A percentile compares a stretch with the other conserved stretches of the same genome.
phyloP scores from a whole-genome alignment of 495 filamentous ascomycete genomes.

The Aspergillus avenaceus region DNA sequence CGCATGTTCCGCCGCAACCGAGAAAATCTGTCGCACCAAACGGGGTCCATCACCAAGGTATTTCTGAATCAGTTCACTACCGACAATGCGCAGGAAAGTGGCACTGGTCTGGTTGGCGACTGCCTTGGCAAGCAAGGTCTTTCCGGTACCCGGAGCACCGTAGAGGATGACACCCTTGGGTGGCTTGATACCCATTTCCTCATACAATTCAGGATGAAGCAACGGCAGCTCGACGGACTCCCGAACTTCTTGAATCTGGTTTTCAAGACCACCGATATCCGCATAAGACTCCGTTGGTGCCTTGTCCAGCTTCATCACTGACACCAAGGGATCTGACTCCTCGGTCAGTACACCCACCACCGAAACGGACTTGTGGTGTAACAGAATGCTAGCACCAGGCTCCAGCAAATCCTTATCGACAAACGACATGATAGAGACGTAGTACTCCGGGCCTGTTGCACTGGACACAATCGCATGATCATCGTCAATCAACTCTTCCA shows the following conservation, averaged over 20 bases:
- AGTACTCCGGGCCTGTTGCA: slow-evolving; percentile 97
- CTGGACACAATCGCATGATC: slow-evolving; percentile 98
- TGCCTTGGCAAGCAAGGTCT: slow-evolving; percentile 95
- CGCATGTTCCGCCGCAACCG: slow-evolving; percentile 92
- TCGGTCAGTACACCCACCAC: slow-evolving; percentile 97
- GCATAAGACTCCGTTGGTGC: slow-evolving; percentile 97
- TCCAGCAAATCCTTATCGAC: slow-evolving; percentile 98
- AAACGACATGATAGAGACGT: slow-evolving; percentile 99
- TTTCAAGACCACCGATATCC: slow-evolving; percentile 93
- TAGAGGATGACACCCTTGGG: slow-evolving; percentile 99
- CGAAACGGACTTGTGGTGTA: slow-evolving; percentile 97
- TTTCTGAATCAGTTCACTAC: slow-evolving; percentile 97
- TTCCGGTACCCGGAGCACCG: slow-evolving; percentile 94
- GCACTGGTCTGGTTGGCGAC: slow-evolving; percentile 98
- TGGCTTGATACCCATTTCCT: slow-evolving; percentile 99
- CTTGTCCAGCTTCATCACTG: slow-evolving; percentile 99
- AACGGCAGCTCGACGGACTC: slow-evolving; percentile 96
- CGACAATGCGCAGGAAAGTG: slow-evolving; percentile 97
- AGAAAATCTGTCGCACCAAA: slow-evolving; percentile 94
- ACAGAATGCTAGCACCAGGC: slow-evolving; percentile 88
- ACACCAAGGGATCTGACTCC: slow-evolving; percentile 92
- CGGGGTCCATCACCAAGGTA: slow-evolving; percentile 96
- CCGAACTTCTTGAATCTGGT: slow-evolving; percentile 95
- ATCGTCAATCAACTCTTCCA: slow-evolving; percentile 99
- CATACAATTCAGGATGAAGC: slow-evolving; percentile 95